A percentile compares a stretch with the other conserved stretches of the same genome.
Evolutionary conservation across 768 basidiomycete species (phyloP).

Genomic region (Termitomyces sp.): DNA sequence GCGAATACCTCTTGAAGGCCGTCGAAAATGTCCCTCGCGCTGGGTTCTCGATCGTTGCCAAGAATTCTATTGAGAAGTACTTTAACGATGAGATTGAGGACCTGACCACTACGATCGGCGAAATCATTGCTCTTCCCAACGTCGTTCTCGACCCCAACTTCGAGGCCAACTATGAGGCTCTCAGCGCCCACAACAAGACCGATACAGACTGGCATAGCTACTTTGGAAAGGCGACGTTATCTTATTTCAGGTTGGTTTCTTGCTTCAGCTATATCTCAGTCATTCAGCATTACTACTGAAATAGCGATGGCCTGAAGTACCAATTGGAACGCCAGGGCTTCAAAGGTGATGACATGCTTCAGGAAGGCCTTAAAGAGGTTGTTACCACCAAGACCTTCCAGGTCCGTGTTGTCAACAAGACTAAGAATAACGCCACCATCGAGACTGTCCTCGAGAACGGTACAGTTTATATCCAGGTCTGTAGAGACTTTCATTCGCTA

Average conservation of each 20-base stretch:
- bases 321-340: constrained; percentile 35
- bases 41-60: constrained; percentile 28
- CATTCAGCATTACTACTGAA: background rate
- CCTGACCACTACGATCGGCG: constrained; percentile 26
- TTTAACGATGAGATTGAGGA: constrained; percentile 32
- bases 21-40: constrained; percentile 33
- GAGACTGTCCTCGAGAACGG: constrained; percentile 37
- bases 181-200: constrained; percentile 24
- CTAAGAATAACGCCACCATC: constrained; percentile 23
- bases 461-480: constrained; percentile 34
- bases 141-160: constrained; percentile 39
- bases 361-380: constrained; percentile 37
- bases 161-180: constrained; percentile 24
- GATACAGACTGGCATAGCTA: constrained; percentile 27
- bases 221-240: constrained; percentile 26
- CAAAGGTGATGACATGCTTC: constrained; percentile 37
- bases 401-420: constrained; percentile 35
- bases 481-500: background rate
- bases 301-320: constrained; percentile 30
- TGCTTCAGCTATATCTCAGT: background rate
- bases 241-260: constrained; percentile 28
- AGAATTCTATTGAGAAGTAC: constrained; percentile 30
- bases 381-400: constrained; percentile 36
- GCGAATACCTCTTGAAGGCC: constrained; percentile 28
- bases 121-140: constrained; percentile 28